Evolutionary conservation across 1,284 basidiomycete genomes (phyloP).

Genomic region (Hemileia vastatrix): DNA sequence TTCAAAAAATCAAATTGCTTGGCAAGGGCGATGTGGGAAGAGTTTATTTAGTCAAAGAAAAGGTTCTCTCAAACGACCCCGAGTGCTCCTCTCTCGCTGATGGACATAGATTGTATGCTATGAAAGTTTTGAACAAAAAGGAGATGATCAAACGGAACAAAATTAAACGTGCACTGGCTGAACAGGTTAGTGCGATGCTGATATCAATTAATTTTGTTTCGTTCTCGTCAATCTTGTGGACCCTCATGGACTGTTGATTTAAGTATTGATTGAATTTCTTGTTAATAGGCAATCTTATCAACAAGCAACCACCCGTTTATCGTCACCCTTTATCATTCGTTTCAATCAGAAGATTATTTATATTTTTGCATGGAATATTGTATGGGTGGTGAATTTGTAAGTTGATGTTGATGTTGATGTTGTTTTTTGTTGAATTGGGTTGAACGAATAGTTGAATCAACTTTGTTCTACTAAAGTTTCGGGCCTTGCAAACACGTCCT

Average conservation of each 20-base stretch:
- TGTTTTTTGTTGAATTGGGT: no score
- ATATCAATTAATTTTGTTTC: not conserved
- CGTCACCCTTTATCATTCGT: slow-evolving; percentile 91
- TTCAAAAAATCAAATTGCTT: slow-evolving; percentile 86
- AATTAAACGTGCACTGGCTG: slow-evolving; percentile 89
- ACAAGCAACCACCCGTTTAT: slow-evolving; percentile 97
- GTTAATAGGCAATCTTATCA: slow-evolving; percentile 66
- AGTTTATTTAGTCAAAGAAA: slow-evolving; percentile 89
- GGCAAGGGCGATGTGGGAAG: slow-evolving; percentile 94
- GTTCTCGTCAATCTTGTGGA: not conserved
- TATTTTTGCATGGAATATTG: slow-evolving; percentile 58
- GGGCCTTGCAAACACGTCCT: slow-evolving; percentile 84
- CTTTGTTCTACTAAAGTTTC: slow-evolving; percentile 56
- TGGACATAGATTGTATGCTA: slow-evolving; percentile 15
- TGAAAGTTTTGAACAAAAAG: slow-evolving; percentile 79
- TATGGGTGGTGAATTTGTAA: slow-evolving; percentile 21
- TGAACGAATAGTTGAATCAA: no score
- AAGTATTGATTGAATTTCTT: not conserved
- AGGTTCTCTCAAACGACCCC: slow-evolving; percentile 41
- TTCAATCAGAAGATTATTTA: slow-evolving; percentile 92
- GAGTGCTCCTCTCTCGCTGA: not conserved
- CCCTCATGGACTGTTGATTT: not conserved
- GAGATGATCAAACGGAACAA: slow-evolving; percentile 99
- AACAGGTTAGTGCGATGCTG: slow-evolving; percentile 52
- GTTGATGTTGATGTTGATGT: no score